phyloP scores from a whole-genome alignment of 257 asterid species.

The Ballota nigra region DNA sequence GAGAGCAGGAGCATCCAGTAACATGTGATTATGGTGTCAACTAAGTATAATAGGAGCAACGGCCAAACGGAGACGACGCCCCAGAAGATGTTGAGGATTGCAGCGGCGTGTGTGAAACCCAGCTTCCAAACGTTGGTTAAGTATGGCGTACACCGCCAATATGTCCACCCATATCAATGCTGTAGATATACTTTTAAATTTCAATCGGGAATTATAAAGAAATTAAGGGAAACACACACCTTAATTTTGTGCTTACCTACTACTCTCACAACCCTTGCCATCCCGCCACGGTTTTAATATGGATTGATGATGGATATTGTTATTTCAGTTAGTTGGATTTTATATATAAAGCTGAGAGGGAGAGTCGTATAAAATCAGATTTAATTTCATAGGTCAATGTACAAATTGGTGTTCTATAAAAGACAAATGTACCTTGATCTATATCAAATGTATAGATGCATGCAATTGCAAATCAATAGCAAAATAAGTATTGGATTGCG shows the following conservation, averaged over 20 bases:
- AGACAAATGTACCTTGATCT: too few relatives aligned
- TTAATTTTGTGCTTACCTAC: conserved; percentile 18
- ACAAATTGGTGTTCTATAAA: not conserved
- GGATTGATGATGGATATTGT: conserved; percentile 7
- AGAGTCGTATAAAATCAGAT: too few relatives aligned
- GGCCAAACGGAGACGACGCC: conserved; percentile 22
- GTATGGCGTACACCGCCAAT: conserved; percentile 32
- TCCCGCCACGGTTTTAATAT: too few relatives aligned
- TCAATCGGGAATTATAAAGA: too few relatives aligned
- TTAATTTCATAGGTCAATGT: not conserved
- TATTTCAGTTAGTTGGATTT: not conserved
- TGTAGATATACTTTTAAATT: conserved; percentile 5
- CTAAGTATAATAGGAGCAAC: conserved; percentile 13
- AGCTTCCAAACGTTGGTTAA: conserved; percentile 39
- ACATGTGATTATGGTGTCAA: conserved; percentile 14
- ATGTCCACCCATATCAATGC: conserved; percentile 40
- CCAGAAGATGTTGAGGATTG: conserved; percentile 29
- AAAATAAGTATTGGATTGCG: not conserved
- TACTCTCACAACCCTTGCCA: conserved; percentile 34
- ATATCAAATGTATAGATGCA: not conserved
- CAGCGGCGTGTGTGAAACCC: conserved; percentile 36
- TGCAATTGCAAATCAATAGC: not conserved
- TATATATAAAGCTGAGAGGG: not conserved
- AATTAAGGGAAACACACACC: not conserved
- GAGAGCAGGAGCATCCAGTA: conserved; percentile 33